A percentile compares a stretch with the other conserved stretches of the same genome.
Conservation (phyloP, 164 flowering plant genomes). For the Vitis cinerea region DNA sequence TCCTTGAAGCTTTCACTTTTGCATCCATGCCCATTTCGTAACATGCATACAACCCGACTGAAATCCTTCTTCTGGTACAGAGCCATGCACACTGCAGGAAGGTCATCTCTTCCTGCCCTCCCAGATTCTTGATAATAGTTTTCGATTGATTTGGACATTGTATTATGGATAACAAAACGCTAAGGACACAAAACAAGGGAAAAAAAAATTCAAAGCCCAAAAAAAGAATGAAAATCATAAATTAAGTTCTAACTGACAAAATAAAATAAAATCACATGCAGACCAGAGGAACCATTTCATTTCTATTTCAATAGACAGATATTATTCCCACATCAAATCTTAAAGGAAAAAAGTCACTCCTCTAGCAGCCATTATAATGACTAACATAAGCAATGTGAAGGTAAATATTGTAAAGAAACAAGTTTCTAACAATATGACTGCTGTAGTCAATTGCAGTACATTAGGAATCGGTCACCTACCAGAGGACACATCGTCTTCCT, state of each 20-base stretch:
- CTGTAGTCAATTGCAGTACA: not conserved
- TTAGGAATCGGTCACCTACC: too few relatives aligned
- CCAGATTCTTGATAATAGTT: conserved; percentile 99
- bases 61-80: conserved; percentile 97
- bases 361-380: not conserved
- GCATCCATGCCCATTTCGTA: conserved; percentile 62
- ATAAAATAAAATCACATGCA: too few relatives aligned
- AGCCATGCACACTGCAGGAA: conserved; percentile 69
- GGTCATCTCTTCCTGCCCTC: conserved; percentile 91
- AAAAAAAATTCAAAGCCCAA: not conserved
- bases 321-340: not conserved
- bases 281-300: too few relatives aligned
- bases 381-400: not conserved
- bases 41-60: conserved; percentile 90
- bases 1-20: conserved; percentile 63
- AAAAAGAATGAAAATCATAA: too few relatives aligned
- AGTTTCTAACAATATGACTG: not conserved
- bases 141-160: conserved; percentile 94
- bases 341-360: not conserved
- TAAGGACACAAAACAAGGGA: conserved; percentile 24
- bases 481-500: too few relatives aligned
- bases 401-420: not conserved
- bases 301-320: not conserved
- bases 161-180: conserved; percentile 94
- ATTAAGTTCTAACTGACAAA: too few relatives aligned